Base-by-base conservation (phyloP, 164 flowering plant species). In the Amborella trichopoda region DNA sequence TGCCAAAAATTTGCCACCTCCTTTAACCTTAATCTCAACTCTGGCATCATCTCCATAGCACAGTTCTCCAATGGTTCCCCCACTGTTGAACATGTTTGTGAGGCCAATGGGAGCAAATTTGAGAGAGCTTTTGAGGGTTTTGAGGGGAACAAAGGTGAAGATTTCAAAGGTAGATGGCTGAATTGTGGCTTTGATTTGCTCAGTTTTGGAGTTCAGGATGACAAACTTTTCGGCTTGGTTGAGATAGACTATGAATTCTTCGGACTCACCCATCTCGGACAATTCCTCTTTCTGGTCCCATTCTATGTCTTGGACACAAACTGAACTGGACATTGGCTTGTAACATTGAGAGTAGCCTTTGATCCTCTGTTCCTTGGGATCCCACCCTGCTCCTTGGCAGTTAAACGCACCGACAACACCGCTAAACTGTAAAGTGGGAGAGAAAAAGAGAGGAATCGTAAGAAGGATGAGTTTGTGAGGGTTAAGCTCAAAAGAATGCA, bases 361-460 rank as follows among this genome's bases (percentile, higher is more conserved):
- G 65, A 83, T 77, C 63, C 78, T 77, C 26, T 43, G 53, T 56
- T 77, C 82, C 59, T 73, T 67, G 0, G 77, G 65, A 60, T 81
- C 81, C 94, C 94, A 84, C 0, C 95, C 89, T 2, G 83, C 95
- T 44, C 97, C 95, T 71, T 88, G 97, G 61, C 94, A 81, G 68
- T 88, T 88, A 64, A 84, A 88, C 23, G 89, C 89, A 40, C 93
- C 93, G n/a, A 88, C 49, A 3, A 84, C 89, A 1, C 94, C 97
- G 48, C 89, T 89, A 65, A 58, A 84, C 96, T 84, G 66, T 20
- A 44, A 26, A 14, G 10, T 3, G 33, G 13, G n/a, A n/a, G n/a
- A n/a, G n/a, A n/a, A n/a, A n/a, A n/a, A n/a, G n/a, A n/a, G n/a
- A n/a, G n/a, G n/a, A n/a, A n/a, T n/a, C n/a, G n/a, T n/a, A n/a